Evolutionary conservation across 768 basidiomycete species (phyloP), one percentile per base, ranked within the genome.

Genomic region (Pisolithus microcarpus): DNA sequence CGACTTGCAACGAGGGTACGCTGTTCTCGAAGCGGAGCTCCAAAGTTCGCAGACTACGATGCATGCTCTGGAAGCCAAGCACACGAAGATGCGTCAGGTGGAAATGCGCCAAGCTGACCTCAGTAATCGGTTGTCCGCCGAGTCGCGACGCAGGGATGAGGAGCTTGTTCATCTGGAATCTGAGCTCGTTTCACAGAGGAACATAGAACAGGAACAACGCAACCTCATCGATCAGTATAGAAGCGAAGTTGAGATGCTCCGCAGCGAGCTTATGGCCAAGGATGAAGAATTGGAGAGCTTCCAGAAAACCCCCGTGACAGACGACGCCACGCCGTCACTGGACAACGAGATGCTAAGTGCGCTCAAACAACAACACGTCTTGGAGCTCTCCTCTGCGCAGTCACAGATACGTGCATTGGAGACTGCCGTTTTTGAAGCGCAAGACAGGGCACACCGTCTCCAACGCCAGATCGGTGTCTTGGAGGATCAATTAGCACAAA

Each of bases 331-430:
- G 24, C 75, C 75, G 43, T 82, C 84, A 24, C 70, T 91, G 34
- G 82, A 87, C 67, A 79, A 80, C 59, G 90, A 91, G 68, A 77
- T 91, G 71, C 65, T 89, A 18, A 76, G 78, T 51, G 79, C 83
- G 23, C 67, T 87, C 31, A 75, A 59, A 43, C 86, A 91, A 60
- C 85, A 89, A 56, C 86, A 91, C 59, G 75, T 78, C 11, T 77
- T 94, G 51, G 90, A 91, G 52, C 74, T 93, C 7, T 92, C 90
- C 34, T 72, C 80, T 10, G 81, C 90, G 4, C 87, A 87, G 34
- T 87, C 87, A 0, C 81, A 82, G 61, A 84, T 93, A 46, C 81
- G 91, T 10, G 76, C 79, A 4, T 73, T 92, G 59, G 89, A 94
- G 67, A 79, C 80, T 10, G 65, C 76, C 10, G 73, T 85, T 26